These are phyloP conservation scores for Talaromyces sp. DNA, from an alignment of 2,329 filamentous ascomycete genomes.

Conservation along the genomic window DNA sequence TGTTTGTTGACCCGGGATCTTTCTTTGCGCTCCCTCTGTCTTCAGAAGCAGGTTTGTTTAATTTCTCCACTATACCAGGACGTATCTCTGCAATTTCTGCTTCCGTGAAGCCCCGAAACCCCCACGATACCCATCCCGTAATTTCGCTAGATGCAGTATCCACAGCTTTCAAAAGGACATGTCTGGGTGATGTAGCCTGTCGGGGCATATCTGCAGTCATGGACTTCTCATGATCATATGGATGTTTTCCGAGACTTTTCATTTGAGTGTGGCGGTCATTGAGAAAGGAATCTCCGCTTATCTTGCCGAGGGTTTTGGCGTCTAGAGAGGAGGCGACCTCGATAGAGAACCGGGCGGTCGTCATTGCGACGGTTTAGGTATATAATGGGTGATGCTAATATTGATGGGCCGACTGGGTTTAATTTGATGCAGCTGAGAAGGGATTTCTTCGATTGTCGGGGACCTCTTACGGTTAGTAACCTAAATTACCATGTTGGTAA, in stretches of 20 bases:
- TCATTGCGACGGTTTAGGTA: neutral
- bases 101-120: neutral
- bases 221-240: neutral
- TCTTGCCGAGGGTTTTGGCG: neutral
- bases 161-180: neutral
- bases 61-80: neutral
- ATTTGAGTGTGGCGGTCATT: conserved; percentile 3
- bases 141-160: neutral
- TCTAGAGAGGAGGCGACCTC: neutral
- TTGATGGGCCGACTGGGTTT: neutral
- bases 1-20: neutral
- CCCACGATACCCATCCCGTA: neutral
- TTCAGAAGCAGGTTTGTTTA: neutral
- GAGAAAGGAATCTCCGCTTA: conserved; percentile 3
- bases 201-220: neutral
- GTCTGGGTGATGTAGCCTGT: neutral
- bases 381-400: neutral
- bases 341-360: neutral
- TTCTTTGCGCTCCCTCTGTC: neutral
- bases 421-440: neutral
- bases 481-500: neutral
- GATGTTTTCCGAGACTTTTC: neutral
- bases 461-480: neutral
- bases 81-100: neutral
- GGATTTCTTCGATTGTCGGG: neutral